Evolutionary conservation across 129 eudicot genomes (phyloP).

Genomic region (Dittrichia graveolens): DNA sequence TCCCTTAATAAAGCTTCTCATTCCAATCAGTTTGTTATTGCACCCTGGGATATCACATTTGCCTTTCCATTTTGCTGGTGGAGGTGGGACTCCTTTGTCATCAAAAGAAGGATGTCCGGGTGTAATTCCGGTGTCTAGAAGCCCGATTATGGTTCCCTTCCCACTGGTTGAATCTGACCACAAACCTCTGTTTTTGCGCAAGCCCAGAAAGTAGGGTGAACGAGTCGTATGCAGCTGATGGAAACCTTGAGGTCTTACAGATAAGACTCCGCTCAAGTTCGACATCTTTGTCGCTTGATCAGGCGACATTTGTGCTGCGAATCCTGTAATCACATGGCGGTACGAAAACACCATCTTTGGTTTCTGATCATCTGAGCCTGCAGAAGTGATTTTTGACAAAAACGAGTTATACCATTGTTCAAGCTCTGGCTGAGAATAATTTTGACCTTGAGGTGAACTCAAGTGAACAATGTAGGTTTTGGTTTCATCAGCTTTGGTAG

Average conservation of each 20-base stretch:
- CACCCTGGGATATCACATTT: conserved; percentile 25
- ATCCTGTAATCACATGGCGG: conserved; percentile 37
- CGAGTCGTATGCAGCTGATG: conserved; percentile 40
- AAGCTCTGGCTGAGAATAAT: neutral
- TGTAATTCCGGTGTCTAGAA: conserved; percentile 31
- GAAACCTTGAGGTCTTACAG: conserved; percentile 24
- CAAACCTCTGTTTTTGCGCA: conserved; percentile 22
- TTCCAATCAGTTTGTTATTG: conserved; percentile 33
- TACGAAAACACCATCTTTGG: conserved; percentile 15
- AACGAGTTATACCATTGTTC: conserved; percentile 29
- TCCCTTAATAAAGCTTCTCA: conserved; percentile 2
- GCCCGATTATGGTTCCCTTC: conserved; percentile 29
- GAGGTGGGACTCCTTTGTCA: conserved; percentile 36
- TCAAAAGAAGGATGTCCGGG: conserved; percentile 31
- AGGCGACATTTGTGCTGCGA: conserved; percentile 35
- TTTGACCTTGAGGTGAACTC: conserved; percentile 11
- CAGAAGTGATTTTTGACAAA: conserved; percentile 18
- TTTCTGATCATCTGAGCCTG: neutral
- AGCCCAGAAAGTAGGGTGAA: conserved; percentile 30
- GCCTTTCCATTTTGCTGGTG: conserved; percentile 41
- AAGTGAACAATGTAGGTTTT: conserved; percentile 48
- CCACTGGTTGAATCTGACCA: conserved; percentile 31
- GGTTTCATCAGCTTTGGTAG: neutral
- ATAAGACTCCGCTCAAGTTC: conserved; percentile 32
- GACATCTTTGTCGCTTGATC: conserved; percentile 33